Percentiles rank a stretch among this genome's conserved stretches.
phyloP scores from a whole-genome alignment of 768 basidiomycete genomes.

The Cystobasidium tubakii region DNA sequence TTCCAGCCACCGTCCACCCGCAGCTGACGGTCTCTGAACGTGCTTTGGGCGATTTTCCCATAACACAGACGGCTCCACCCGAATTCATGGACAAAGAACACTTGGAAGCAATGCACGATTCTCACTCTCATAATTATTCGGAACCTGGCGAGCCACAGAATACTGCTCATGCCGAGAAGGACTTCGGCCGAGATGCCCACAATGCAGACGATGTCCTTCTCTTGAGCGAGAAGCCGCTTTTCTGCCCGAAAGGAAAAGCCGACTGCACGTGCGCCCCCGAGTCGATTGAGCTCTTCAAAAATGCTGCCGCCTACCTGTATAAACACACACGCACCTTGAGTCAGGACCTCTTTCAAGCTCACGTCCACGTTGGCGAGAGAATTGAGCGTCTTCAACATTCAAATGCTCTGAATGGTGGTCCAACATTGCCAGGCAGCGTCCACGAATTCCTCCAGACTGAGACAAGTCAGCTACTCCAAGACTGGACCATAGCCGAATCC shows the following conservation, averaged over 20 bases:
- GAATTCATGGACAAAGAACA: neutral
- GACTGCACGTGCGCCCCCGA: constrained; percentile 5
- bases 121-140: neutral
- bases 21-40: neutral
- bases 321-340: neutral
- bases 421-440: neutral
- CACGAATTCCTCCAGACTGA: neutral
- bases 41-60: neutral
- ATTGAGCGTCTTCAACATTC: neutral
- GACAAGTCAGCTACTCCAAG: neutral
- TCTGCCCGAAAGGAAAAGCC: neutral
- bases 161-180: neutral
- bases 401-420: neutral
- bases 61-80: neutral
- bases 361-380: neutral
- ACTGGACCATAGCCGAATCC: neutral
- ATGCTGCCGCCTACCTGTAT: neutral
- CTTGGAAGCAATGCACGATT: neutral
- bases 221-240: neutral
- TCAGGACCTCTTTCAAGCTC: neutral
- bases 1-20: neutral
- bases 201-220: neutral
- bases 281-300: neutral
- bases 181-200: too few species aligned
- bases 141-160: neutral